Evolutionary conservation across 768 basidiomycete species (phyloP), one percentile per base, ranked within the genome.

Genomic region (Arthromyces matolae): DNA sequence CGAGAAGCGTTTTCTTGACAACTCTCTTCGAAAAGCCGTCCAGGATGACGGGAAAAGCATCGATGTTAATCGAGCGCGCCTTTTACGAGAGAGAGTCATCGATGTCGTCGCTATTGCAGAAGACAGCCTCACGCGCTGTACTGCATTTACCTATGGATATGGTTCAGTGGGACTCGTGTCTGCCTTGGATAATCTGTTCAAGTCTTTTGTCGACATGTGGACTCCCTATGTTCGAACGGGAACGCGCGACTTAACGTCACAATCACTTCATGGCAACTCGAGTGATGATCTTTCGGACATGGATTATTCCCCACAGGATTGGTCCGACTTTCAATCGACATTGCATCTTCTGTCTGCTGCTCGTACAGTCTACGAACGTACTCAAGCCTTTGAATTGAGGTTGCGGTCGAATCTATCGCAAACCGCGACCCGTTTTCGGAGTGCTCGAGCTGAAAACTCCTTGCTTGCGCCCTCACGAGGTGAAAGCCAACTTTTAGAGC

Each of bases 271-370:
- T 27, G 65, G 51, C 38, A 64, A 43, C 10, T 68, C 79, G 1
- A 77, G 71, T 25, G 78, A 78, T 45, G 91, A 92, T 41, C 71
- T 93, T 28, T 80, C 81, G 0, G 86, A 86, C 59, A 67, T 90
- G 51, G 90, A 98, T 66, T 97, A 96, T 59, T 84, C 88, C 2
- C 70, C 84, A 3, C 83, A 91, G 47, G 94, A 98, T 64, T 96
- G 93, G 91, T 77, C 81, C 2, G 75, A 81, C 23, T 92, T 97
- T 48, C 94, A 96, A 64, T 66, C 81, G 9, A 83, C 82, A 2
- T 66, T 97, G 12, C 90, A 92, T 60, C 75, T 94, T 31, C 78
- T 97, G 32, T 83, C 88, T n/a, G 81, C 89, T 27, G 86, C 85
- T 22, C 80, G 86, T 4, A 76, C 79, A 1, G 76, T 94, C 14